Evolutionary conservation across 768 basidiomycete species (phyloP).

Genomic region (Melanogaster broomeanus): DNA sequence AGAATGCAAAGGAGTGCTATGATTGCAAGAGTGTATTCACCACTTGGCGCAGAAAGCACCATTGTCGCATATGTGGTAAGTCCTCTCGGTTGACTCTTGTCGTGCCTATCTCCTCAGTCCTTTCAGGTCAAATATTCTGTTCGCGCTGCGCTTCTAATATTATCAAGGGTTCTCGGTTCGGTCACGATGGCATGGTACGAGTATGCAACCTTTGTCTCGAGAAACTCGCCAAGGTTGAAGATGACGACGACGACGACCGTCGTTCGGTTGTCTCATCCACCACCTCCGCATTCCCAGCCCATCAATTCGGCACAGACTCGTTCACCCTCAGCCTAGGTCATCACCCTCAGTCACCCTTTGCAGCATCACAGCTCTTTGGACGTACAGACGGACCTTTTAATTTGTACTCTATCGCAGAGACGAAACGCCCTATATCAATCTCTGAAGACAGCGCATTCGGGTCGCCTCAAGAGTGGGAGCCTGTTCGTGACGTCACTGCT

Average conservation of each 20-base stretch:
- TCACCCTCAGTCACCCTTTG: slow-evolving; percentile 84
- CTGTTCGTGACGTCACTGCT: slow-evolving; percentile 55
- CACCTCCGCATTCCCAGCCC: slow-evolving; percentile 71
- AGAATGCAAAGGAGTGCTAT: slow-evolving; percentile 92
- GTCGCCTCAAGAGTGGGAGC: slow-evolving; percentile 53
- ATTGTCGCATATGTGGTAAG: slow-evolving; percentile 94
- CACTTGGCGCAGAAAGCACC: slow-evolving; percentile 93
- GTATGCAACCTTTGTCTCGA: slow-evolving; percentile 96
- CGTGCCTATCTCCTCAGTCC: not conserved
- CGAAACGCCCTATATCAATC: slow-evolving; percentile 53
- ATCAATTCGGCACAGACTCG: slow-evolving; percentile 63
- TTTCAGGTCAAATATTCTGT: slow-evolving; percentile 92
- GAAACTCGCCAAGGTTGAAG: slow-evolving; percentile 83
- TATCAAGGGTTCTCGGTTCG: slow-evolving; percentile 91
- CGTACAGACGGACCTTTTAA: slow-evolving; percentile 78
- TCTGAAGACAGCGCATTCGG: slow-evolving; percentile 55
- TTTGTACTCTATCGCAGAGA: slow-evolving; percentile 82
- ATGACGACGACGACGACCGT: slow-evolving; percentile 88
- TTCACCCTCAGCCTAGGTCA: slow-evolving; percentile 38
- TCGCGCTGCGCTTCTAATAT: slow-evolving; percentile 96
- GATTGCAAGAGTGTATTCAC: slow-evolving; percentile 95
- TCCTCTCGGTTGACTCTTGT: slow-evolving; percentile 3
- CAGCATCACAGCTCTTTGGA: slow-evolving; percentile 82
- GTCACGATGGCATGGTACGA: slow-evolving; percentile 92
- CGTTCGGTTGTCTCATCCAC: slow-evolving; percentile 77